These are phyloP conservation scores for Yamadazyma aaseri DNA, from an alignment of 1,139 yeast species.

Conservation along the genomic window DNA sequence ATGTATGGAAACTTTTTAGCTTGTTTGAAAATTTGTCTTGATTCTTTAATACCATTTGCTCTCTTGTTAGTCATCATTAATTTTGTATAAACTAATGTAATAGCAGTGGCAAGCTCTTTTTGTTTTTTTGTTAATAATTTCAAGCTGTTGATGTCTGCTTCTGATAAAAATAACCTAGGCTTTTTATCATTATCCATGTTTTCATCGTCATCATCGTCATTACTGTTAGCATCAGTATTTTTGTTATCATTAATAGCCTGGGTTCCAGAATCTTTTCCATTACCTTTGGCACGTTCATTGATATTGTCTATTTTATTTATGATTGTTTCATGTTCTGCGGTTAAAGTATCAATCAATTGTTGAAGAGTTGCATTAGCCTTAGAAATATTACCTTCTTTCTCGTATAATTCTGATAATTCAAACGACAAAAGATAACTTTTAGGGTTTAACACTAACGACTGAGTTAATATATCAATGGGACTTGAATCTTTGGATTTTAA, in stretches of 20 bases:
- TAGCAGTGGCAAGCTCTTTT: constrained; percentile 29
- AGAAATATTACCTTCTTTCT: constrained; percentile 51
- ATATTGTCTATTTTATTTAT: constrained; percentile 24
- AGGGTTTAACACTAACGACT: constrained; percentile 68
- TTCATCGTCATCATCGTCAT: constrained; percentile 16
- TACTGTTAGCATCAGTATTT: neutral
- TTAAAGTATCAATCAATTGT: constrained; percentile 43
- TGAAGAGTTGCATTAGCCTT: constrained; percentile 55
- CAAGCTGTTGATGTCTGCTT: constrained; percentile 27
- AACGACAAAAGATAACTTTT: constrained; percentile 65
- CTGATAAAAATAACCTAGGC: constrained; percentile 20
- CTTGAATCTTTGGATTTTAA: constrained; percentile 21
- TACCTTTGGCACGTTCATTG: constrained; percentile 17
- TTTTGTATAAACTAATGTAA: constrained; percentile 53
- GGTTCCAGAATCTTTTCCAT: no score
- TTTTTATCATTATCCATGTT: constrained; percentile 15
- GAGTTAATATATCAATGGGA: constrained; percentile 44
- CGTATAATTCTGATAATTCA: constrained; percentile 69
- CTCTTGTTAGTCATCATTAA: constrained; percentile 63
- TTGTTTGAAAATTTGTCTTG: constrained; percentile 64
- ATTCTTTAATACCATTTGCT: constrained; percentile 66
- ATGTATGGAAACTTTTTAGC: constrained; percentile 51
- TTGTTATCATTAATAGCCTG: constrained; percentile 7
- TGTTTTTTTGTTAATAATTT: constrained; percentile 20
- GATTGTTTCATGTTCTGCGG: constrained; percentile 29